A percentile compares a stretch with the other conserved stretches of the same genome.
These are phyloP conservation scores for Termitomyces sp. DNA, from an alignment of 768 basidiomycete genomes.

Conservation along the genomic window DNA sequence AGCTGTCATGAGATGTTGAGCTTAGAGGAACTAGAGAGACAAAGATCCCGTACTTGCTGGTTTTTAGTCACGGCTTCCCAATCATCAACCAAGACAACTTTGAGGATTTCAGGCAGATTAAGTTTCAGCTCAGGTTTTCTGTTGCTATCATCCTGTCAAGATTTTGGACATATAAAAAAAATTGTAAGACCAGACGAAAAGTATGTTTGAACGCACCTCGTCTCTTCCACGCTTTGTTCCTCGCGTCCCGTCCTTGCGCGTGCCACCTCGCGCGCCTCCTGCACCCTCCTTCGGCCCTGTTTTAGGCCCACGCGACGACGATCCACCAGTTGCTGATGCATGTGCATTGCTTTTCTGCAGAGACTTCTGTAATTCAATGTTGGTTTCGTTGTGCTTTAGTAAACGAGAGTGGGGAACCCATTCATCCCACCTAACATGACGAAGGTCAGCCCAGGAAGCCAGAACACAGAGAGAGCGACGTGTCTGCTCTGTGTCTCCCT, in stretches of 20 bases:
- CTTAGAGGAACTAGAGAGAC: not conserved
- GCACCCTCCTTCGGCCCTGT: constrained; percentile 21
- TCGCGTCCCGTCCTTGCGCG: constrained; percentile 56
- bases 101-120: constrained; percentile 84
- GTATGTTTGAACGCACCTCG: constrained; percentile 41
- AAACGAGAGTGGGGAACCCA: constrained; percentile 84
- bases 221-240: constrained; percentile 73
- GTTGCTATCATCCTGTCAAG: constrained; percentile 63
- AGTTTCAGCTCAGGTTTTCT: constrained; percentile 89
- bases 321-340: constrained; percentile 15
- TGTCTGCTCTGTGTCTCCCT: not conserved
- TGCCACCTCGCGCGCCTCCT: constrained; percentile 26
- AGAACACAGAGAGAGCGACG: not conserved
- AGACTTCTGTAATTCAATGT: constrained; percentile 71
- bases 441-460: constrained; percentile 3
- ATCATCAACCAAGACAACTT: constrained; percentile 88
- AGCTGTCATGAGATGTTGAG: constrained; percentile 42
- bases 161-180: not conserved
- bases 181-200: not conserved
- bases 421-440: constrained; percentile 80
- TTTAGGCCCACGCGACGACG: constrained; percentile 19
- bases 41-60: constrained; percentile 55
- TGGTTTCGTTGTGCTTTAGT: constrained; percentile 80
- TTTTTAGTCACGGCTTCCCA: constrained; percentile 98
- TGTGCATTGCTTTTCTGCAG: constrained; percentile 37